These are phyloP conservation scores for Tulasnella sp. DNA, from an alignment of 768 basidiomycete species.

Conservation along the genomic window DNA sequence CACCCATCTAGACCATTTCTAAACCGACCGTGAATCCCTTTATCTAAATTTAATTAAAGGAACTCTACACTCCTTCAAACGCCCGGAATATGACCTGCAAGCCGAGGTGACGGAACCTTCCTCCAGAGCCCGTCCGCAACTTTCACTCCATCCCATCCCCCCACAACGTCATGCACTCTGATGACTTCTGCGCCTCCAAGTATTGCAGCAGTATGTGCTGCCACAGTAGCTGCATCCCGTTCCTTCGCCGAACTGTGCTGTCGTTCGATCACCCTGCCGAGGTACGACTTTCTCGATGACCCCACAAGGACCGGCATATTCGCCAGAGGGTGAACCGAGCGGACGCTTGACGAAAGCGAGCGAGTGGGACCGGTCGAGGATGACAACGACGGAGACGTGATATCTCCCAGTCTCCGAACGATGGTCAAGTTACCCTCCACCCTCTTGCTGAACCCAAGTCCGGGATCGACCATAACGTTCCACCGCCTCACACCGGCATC, in stretches of 20 bases:
- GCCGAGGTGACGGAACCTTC: neutral
- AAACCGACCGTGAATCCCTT: no score
- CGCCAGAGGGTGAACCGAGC: slow-evolving; percentile 25
- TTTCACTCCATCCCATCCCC: slow-evolving; percentile 67
- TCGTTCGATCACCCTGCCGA: slow-evolving; percentile 59
- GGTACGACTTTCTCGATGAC: slow-evolving; percentile 77
- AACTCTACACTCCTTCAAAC: no score
- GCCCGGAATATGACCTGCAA: neutral
- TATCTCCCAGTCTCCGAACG: slow-evolving; percentile 46
- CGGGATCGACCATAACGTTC: slow-evolving; percentile 88
- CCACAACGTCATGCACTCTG: slow-evolving; percentile 74
- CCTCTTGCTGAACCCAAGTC: slow-evolving; percentile 91
- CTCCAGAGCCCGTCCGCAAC: slow-evolving; percentile 61
- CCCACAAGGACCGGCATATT: slow-evolving; percentile 56
- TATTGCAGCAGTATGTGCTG: slow-evolving; percentile 66
- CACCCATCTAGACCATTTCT: no score
- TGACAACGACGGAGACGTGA: slow-evolving; percentile 37
- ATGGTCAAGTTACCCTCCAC: slow-evolving; percentile 67
- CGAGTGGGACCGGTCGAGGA: neutral
- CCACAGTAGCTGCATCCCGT: slow-evolving; percentile 73
- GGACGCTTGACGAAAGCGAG: slow-evolving; percentile 10
- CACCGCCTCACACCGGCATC: slow-evolving; percentile 75
- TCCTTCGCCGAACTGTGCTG: slow-evolving; percentile 56
- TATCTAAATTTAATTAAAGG: no score
- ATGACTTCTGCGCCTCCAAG: slow-evolving; percentile 70